These are phyloP conservation scores for Ogataea neopini DNA, from an alignment of 805 yeast species.

Conservation along the genomic window DNA sequence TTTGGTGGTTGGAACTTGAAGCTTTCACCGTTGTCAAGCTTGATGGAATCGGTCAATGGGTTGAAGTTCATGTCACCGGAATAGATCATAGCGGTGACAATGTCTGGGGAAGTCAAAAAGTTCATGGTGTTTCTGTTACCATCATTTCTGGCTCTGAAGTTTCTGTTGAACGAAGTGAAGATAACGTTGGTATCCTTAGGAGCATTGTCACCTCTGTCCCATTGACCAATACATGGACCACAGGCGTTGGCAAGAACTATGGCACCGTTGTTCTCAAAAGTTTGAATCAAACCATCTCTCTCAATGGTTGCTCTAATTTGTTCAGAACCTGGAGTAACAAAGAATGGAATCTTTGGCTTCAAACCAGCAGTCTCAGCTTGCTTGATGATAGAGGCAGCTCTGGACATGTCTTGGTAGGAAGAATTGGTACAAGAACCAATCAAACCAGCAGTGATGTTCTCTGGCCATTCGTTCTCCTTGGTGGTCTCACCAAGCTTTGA, in stretches of 20 bases:
- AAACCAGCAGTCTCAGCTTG: conserved; percentile 92
- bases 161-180: conserved; percentile 96
- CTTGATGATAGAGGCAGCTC: conserved; percentile 88
- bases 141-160: conserved; percentile 96
- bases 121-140: conserved; percentile 98
- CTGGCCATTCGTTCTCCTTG: conserved; percentile 86
- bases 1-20: conserved; percentile 84
- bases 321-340: conserved; percentile 97
- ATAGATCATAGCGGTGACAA: conserved; percentile 92
- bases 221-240: conserved; percentile 99
- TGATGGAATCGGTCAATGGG: conserved; percentile 89
- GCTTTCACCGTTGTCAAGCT: conserved; percentile 85
- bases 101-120: conserved; percentile 95
- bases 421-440: conserved; percentile 99
- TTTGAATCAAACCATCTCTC: conserved; percentile 89
- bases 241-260: conserved; percentile 95
- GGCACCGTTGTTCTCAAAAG: conserved; percentile 91
- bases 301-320: conserved; percentile 98
- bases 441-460: conserved; percentile 88
- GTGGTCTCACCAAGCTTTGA: conserved; percentile 85
- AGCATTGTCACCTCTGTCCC: conserved; percentile 89
- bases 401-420: conserved; percentile 96
- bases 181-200: conserved; percentile 95
- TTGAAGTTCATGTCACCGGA: conserved; percentile 96
- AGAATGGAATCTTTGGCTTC: conserved; percentile 87